Conservation (phyloP, 257 asterid species). For the Solanum chilense region DNA sequence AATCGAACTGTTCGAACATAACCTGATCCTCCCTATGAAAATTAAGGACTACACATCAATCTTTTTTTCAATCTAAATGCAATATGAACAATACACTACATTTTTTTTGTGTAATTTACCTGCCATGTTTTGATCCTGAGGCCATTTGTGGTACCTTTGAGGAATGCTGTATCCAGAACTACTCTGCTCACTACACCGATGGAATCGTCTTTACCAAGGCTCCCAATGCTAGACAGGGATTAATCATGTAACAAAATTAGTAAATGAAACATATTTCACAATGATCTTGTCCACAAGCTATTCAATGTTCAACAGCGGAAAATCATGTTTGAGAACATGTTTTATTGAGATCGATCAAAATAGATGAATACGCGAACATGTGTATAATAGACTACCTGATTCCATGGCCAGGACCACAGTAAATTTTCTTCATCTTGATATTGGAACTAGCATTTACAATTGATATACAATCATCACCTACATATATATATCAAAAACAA, state of each 20-base stretch:
- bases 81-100: neutral
- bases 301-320: neutral
- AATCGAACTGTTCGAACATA: constrained; percentile 49
- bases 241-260: neutral
- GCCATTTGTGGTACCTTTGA: constrained; percentile 64
- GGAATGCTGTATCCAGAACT: constrained; percentile 51
- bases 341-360: neutral
- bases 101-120: constrained; percentile 15
- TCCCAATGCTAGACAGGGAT: constrained; percentile 60
- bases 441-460: constrained; percentile 72
- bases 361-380: neutral
- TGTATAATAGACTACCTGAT: constrained; percentile 44
- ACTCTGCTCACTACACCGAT: constrained; percentile 60
- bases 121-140: constrained; percentile 96
- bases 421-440: constrained; percentile 75
- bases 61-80: neutral
- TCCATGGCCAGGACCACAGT: constrained; percentile 99
- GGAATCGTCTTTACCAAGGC: constrained; percentile 87
- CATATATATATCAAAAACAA: neutral
- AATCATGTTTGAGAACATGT: neutral
- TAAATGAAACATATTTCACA: neutral
- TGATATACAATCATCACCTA: constrained; percentile 94
- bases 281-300: neutral
- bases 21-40: constrained; percentile 76
- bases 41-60: neutral